Evolutionary conservation across 2,329 filamentous ascomycete species (phyloP), one percentile per base, ranked within the genome.

Genomic region (Trichoderma simmonsii): DNA sequence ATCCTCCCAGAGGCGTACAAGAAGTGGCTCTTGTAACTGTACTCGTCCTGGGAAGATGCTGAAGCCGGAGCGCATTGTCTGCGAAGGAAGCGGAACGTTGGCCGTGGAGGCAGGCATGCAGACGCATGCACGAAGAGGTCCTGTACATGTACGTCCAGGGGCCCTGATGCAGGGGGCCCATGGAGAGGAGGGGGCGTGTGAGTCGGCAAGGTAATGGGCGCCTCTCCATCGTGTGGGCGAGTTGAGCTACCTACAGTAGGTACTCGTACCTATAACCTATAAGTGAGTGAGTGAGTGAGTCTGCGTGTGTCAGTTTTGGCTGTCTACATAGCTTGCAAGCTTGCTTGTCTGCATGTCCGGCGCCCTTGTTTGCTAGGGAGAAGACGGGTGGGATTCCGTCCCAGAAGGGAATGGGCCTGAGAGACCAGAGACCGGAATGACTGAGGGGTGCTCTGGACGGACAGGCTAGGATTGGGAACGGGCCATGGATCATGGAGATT

Each of bases 31-130:
- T 67, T 61, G 70, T 28, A 56, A 43, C 34, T 61, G 64, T 67
- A 54, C 62, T 51, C 66, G 36, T 12, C 51, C 28, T 61, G 43
- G 57, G 56, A 60, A 36, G 32, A 62, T 24, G 28, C 39, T 36
- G 57, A 68, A 28, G 54, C 65, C 54, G 54, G 34, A 68, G 65
- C 51, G 67, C 48, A 70, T 70, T 51, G 64, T 71, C 62, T 71
- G 70, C 26, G 69, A 73, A 71, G 62, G 72, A 65, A 70, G 66
- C 66, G 60, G 63, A 59, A 71, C 69, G 72, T 73, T 73, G 72
- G 34, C 68, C 68, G 48, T 72, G 43, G 70, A 61, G 43, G 57
- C 54, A 54, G 54, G 34, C 54, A 63, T 73, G 69, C 69, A 71
- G 30, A 60, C 57, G 32, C 72, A 73, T 73, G 72, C 72, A 71